phyloP scores from a whole-genome alignment of 345 rosid species.

The Eucalyptus sp. region DNA sequence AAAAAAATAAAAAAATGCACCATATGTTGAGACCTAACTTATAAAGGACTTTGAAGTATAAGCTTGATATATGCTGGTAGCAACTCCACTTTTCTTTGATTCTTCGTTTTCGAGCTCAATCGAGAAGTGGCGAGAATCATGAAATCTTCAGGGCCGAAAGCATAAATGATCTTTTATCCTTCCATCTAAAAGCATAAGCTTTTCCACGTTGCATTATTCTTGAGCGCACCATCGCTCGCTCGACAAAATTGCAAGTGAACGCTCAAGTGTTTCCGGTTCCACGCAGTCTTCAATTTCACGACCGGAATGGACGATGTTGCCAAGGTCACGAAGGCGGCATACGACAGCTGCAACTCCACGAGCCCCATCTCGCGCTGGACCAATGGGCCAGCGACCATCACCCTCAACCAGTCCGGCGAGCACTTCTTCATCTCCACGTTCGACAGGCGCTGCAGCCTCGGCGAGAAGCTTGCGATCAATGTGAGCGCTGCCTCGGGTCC shows the following conservation, averaged over 20 bases:
- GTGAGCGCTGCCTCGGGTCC: background rate
- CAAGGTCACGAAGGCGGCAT: constrained; percentile 18
- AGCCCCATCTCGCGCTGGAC: constrained; percentile 11
- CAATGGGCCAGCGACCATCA: constrained; percentile 11
- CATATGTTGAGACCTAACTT: background rate
- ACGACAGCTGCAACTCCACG: constrained; percentile 16
- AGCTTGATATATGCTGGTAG: background rate
- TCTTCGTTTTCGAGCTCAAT: background rate
- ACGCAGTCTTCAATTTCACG: constrained; percentile 27
- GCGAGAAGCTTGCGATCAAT: constrained; percentile 5
- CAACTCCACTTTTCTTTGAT: background rate
- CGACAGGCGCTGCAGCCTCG: constrained; percentile 16
- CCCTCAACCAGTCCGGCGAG: constrained; percentile 18
- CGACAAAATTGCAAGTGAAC: background rate
- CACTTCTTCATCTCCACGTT: constrained; percentile 20
- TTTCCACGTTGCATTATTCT: background rate
- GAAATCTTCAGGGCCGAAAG: background rate
- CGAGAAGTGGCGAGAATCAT: background rate
- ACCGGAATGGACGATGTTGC: constrained; percentile 28
- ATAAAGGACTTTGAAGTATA: background rate
- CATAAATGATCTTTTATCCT: background rate
- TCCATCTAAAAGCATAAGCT: background rate
- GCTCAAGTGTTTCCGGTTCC: background rate
- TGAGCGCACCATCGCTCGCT: background rate
- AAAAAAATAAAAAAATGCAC: no score